Conservation (phyloP, 148 eudicot genomes). For the Camellia lanceoleosa region DNA sequence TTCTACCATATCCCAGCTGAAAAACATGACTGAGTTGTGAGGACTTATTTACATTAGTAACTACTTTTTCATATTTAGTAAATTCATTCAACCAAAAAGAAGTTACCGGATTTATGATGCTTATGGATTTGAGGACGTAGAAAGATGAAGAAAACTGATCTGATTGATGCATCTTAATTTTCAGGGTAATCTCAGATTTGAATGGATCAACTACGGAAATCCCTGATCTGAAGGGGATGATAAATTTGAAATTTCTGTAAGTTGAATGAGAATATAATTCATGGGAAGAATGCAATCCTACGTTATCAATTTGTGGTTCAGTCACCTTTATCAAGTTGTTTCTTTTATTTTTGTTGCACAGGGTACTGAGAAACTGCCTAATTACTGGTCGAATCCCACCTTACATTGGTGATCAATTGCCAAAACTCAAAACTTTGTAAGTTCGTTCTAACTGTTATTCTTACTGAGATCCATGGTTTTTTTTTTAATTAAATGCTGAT, state of each 20-base stretch:
- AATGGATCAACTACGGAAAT: conserved; percentile 32
- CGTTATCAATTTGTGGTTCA: not conserved
- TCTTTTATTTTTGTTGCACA: not conserved
- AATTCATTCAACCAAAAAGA: not conserved
- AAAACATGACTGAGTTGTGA: conserved; percentile 52
- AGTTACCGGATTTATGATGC: not conserved
- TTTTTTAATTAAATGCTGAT: too few relatives aligned
- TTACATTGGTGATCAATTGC: conserved; percentile 35
- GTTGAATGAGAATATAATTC: conserved; percentile 19
- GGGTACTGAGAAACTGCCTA: too few relatives aligned
- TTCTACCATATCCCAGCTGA: conserved; percentile 42
- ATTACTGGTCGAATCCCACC: conserved; percentile 19
- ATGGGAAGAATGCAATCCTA: not conserved
- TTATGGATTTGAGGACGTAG: not conserved
- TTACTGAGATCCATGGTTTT: too few relatives aligned
- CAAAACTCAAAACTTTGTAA: conserved; percentile 37
- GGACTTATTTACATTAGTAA: conserved; percentile 19
- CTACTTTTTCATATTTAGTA: not conserved
- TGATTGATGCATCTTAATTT: conserved; percentile 16
- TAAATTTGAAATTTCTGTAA: conserved; percentile 39
- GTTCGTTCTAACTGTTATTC: conserved; percentile 11
- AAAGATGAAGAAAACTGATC: conserved; percentile 7
- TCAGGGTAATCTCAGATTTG: conserved; percentile 80
- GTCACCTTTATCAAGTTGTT: not conserved
- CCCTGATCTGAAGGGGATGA: conserved; percentile 49